Evolutionary conservation across 352 stramenopile species (phyloP).

Genomic region (Phytophthora citricola): DNA sequence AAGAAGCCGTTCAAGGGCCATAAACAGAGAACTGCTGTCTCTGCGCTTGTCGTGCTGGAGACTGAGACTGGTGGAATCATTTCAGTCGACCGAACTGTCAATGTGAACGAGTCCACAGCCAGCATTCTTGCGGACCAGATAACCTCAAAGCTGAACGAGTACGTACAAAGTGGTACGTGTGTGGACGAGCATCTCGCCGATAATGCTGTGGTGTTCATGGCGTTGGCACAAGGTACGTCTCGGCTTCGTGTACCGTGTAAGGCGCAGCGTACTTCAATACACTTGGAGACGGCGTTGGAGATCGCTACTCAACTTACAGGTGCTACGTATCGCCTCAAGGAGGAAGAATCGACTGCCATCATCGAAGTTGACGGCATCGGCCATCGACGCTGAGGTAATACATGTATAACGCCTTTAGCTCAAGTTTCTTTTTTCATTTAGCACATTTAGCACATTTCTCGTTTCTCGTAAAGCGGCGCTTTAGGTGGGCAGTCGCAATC

Average conservation of each 20-base stretch:
- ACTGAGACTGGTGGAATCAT: slow-evolving; percentile 53
- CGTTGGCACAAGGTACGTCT: slow-evolving; percentile 59
- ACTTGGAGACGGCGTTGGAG: slow-evolving; percentile 63
- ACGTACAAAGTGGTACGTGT: slow-evolving; percentile 55
- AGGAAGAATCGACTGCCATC: slow-evolving; percentile 48
- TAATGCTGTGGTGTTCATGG: slow-evolving; percentile 77
- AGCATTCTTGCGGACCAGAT: slow-evolving; percentile 50
- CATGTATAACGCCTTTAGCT: not conserved
- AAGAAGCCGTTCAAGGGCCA: slow-evolving; percentile 15
- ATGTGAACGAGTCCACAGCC: slow-evolving; percentile 26
- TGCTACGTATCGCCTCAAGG: slow-evolving; percentile 42
- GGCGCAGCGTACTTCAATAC: slow-evolving; percentile 49
- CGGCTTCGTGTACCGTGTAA: slow-evolving; percentile 57
- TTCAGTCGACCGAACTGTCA: slow-evolving; percentile 44
- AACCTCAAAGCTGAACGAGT: slow-evolving; percentile 34
- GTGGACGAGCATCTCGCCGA: slow-evolving; percentile 80
- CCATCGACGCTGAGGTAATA: slow-evolving; percentile 9
- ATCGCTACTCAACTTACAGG: slow-evolving; percentile 50
- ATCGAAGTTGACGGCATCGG: slow-evolving; percentile 62
- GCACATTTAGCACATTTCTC: slow-evolving; percentile 1
- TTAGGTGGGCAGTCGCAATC: slow-evolving; percentile 11
- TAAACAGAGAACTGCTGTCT: slow-evolving; percentile 43
- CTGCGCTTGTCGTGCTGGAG: slow-evolving; percentile 49
- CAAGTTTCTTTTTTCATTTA: not conserved
- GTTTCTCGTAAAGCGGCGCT: slow-evolving; percentile 21